A percentile compares a stretch with the other conserved stretches of the same genome.
Conservation (phyloP, 2,329 filamentous ascomycete genomes). For the Ophiostoma angusticollis region DNA sequence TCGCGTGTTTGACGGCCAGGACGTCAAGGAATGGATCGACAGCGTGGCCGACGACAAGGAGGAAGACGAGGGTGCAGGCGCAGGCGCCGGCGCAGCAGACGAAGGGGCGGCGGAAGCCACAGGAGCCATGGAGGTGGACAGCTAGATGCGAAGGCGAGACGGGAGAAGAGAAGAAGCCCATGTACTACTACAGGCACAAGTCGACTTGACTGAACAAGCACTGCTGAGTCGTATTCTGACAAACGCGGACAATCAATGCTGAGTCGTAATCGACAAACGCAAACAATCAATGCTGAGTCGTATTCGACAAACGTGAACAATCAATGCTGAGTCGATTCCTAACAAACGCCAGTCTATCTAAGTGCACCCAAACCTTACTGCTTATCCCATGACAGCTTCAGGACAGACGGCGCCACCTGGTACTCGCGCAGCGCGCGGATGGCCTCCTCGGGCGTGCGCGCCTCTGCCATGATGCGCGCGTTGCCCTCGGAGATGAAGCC, state of each 20-base stretch:
- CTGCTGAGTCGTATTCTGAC: too few relatives aligned
- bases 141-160: conserved; percentile 7
- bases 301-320: too few relatives aligned
- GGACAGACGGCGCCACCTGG: conserved; percentile 58
- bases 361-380: too few relatives aligned
- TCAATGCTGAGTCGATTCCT: too few relatives aligned
- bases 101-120: conserved; percentile 19
- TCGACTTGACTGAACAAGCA: too few relatives aligned
- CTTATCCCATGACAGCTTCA: conserved; percentile 70
- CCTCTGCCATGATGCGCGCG: conserved; percentile 66
- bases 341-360: too few relatives aligned
- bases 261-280: too few relatives aligned
- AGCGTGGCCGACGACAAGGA: conserved; percentile 46
- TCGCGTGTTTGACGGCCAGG: conserved; percentile 80
- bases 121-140: conserved; percentile 31
- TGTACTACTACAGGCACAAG: background rate
- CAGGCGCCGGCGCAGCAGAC: conserved; percentile 22
- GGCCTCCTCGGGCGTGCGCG: conserved; percentile 58
- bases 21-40: conserved; percentile 77
- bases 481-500: conserved; percentile 66
- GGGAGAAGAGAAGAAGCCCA: background rate
- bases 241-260: too few relatives aligned
- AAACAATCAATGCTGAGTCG: too few relatives aligned
- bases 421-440: conserved; percentile 60
- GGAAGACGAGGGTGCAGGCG: conserved; percentile 27